Evolutionary conservation across 2,329 filamentous ascomycete species (phyloP).

Genomic region (Pseudogymnoascus sp.): DNA sequence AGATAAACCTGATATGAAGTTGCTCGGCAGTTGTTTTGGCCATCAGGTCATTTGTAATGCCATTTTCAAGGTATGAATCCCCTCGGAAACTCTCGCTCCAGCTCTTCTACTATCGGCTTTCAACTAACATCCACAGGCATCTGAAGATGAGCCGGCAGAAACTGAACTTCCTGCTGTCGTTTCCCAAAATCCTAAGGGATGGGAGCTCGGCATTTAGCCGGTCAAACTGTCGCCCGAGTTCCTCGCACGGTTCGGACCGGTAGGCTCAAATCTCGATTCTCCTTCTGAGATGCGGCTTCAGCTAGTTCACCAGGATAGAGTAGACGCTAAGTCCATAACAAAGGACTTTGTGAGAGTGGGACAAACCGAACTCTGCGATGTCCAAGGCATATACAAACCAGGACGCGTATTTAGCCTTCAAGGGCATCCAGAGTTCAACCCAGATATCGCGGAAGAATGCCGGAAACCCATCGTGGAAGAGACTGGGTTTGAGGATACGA

Average conservation of each 20-base stretch:
- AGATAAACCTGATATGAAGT: no score
- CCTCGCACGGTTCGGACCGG: no score
- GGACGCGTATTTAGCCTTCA: slow-evolving; percentile 35
- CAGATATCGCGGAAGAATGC: no score
- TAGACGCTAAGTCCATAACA: no score
- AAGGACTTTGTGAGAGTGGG: no score
- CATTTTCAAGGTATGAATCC: slow-evolving; percentile 24
- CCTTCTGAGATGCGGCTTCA: slow-evolving; percentile 26
- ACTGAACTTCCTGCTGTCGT: no score
- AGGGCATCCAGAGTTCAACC: slow-evolving; percentile 38
- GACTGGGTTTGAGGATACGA: no score
- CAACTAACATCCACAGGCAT: neutral
- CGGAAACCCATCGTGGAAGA: no score
- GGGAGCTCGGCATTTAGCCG: slow-evolving; percentile 28
- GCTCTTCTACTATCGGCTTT: no score
- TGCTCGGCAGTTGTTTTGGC: slow-evolving; percentile 37
- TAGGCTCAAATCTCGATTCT: slow-evolving; percentile 3
- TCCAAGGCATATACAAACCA: slow-evolving; percentile 34
- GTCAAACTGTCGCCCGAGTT: no score
- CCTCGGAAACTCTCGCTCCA: neutral
- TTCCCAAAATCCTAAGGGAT: slow-evolving; percentile 22
- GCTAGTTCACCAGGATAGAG: slow-evolving; percentile 33
- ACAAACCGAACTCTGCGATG: slow-evolving; percentile 28
- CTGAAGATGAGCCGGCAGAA: no score
- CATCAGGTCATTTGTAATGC: slow-evolving; percentile 35